Percentiles rank a stretch among this genome's conserved stretches.
phyloP scores from a whole-genome alignment of 371 early-diverging fungal species.

The Haplosporangium sp. region DNA sequence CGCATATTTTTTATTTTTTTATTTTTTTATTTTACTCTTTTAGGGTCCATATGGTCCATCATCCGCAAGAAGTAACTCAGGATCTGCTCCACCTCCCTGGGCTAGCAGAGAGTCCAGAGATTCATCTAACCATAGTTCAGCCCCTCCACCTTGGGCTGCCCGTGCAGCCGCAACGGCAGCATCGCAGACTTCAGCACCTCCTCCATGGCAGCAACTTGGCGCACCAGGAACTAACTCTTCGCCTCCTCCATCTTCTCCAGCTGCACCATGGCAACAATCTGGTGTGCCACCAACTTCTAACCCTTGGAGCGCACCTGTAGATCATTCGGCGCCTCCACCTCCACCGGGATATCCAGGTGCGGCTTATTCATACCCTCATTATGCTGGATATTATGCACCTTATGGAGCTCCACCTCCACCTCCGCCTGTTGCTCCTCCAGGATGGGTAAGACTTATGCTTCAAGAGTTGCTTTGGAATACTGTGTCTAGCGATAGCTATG shows the following conservation, averaged over 20 bases:
- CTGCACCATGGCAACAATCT: constrained; percentile 36
- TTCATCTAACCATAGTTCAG: constrained; percentile 29
- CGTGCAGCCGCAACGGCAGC: constrained; percentile 24
- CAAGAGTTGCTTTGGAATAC: no score
- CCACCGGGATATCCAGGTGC: constrained; percentile 37
- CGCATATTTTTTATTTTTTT: background rate
- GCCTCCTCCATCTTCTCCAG: constrained; percentile 22
- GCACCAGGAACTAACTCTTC: constrained; percentile 31
- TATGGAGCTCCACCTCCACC: constrained; percentile 41
- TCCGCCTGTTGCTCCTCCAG: constrained; percentile 40
- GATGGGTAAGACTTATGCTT: constrained; percentile 22
- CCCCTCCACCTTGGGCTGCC: constrained; percentile 55
- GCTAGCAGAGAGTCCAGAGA: constrained; percentile 25
- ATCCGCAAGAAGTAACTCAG: constrained; percentile 33
- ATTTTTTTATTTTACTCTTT: background rate
- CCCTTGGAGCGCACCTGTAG: constrained; percentile 27
- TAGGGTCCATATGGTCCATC: constrained; percentile 57
- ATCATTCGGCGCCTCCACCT: constrained; percentile 31
- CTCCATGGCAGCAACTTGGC: constrained; percentile 68
- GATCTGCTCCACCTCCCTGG: constrained; percentile 55
- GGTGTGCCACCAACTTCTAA: constrained; percentile 12
- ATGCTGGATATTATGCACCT: constrained; percentile 37
- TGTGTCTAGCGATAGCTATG: background rate
- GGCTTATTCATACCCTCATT: constrained; percentile 30
- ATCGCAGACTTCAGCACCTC: constrained; percentile 25